These are phyloP conservation scores for Hypoxylon sp. DNA, from an alignment of 2,329 filamentous ascomycete genomes.

Conservation along the genomic window DNA sequence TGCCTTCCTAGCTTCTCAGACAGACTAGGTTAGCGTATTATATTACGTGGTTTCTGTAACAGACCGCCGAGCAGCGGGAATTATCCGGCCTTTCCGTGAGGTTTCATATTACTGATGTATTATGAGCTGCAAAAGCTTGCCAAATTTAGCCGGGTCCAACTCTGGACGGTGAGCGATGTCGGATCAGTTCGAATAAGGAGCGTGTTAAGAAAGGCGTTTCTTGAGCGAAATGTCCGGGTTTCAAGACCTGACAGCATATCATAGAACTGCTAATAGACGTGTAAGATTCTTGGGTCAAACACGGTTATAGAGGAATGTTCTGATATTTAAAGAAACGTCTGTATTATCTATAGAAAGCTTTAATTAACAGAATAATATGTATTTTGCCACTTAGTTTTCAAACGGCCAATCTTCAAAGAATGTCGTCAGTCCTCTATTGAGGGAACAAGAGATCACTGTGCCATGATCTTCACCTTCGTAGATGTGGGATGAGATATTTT, in stretches of 20 bases:
- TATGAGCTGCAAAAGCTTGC: slow-evolving; percentile 1
- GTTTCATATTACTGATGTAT: slow-evolving; percentile 1
- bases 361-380: too few relatives aligned
- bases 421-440: slow-evolving; percentile 47
- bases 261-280: neutral
- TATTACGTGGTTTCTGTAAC: slow-evolving; percentile 8
- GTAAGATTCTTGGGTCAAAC: neutral
- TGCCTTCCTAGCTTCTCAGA: neutral
- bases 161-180: slow-evolving; percentile 1
- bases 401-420: slow-evolving; percentile 43
- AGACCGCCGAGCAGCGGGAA: neutral
- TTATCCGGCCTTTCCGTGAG: slow-evolving; percentile 5
- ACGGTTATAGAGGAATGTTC: too few relatives aligned
- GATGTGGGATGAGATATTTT: slow-evolving; percentile 38
- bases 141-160: neutral
- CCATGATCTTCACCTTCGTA: slow-evolving; percentile 55
- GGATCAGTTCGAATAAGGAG: neutral
- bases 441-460: slow-evolving; percentile 51
- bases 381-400: neutral
- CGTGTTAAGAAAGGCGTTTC: neutral
- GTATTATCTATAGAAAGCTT: too few relatives aligned
- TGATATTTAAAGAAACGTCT: too few relatives aligned
- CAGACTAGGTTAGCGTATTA: slow-evolving; percentile 4
- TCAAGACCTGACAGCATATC: neutral
- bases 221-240: neutral